phyloP scores from a whole-genome alignment of 768 basidiomycete genomes.

The Kwoniella dendrophila region DNA sequence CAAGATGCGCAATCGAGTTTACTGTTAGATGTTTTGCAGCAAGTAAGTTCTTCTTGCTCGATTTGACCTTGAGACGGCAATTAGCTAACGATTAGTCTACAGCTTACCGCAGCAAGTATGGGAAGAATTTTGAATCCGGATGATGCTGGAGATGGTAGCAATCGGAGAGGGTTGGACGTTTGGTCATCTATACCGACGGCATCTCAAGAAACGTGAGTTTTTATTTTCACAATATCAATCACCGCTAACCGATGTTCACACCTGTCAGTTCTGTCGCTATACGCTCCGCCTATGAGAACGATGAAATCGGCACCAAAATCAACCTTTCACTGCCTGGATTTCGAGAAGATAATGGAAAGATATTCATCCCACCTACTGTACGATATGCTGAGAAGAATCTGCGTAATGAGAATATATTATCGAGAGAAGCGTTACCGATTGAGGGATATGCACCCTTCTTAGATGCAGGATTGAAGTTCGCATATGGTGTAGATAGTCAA shows the following conservation, averaged over 20 bases:
- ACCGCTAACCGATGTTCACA: too few species aligned
- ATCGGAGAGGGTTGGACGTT: conserved; percentile 28
- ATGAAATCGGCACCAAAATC: conserved; percentile 35
- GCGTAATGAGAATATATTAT: conserved; percentile 39
- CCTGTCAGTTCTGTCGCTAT: conserved; percentile 35
- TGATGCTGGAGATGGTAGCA: conserved; percentile 9
- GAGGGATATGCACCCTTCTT: conserved; percentile 49
- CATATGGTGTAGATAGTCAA: conserved; percentile 47
- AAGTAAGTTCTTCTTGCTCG: conserved; percentile 21
- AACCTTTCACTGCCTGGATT: conserved; percentile 52
- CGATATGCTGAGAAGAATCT: conserved; percentile 46
- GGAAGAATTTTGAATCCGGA: conserved; percentile 13
- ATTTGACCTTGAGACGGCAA: not conserved
- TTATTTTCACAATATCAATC: not conserved
- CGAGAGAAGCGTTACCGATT: conserved; percentile 45
- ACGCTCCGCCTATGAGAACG: conserved; percentile 31
- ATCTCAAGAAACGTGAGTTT: conserved; percentile 27
- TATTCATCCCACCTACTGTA: conserved; percentile 54
- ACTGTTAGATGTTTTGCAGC: conserved; percentile 49
- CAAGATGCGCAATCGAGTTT: conserved; percentile 39
- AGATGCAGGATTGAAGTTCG: conserved; percentile 40
- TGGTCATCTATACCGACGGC: conserved; percentile 42
- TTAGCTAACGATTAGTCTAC: not conserved
- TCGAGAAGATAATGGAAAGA: conserved; percentile 49
- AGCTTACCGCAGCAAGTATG: conserved; percentile 41